Evolutionary conservation across 2,329 filamentous ascomycete genomes (phyloP).

Genomic region (Arthrobotrys pseudoclavata): DNA sequence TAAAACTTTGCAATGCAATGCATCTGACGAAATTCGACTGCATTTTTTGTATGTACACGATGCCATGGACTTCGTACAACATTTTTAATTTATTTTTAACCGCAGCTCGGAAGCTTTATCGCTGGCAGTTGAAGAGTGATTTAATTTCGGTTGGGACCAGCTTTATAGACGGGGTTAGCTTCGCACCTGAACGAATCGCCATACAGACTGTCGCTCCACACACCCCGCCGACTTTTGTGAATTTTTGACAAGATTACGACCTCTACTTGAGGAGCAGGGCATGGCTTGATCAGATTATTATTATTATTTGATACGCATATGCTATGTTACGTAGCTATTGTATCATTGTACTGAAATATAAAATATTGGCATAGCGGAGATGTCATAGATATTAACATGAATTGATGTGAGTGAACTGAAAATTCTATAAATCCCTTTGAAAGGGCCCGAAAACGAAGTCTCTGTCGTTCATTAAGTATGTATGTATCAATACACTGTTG

Average conservation of each 20-base stretch:
- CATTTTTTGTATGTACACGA: slow-evolving; percentile 6
- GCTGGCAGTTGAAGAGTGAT: neutral
- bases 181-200: neutral
- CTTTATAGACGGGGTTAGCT: neutral
- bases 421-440: neutral
- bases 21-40: slow-evolving; percentile 8
- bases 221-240: too few species aligned
- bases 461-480: neutral
- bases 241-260: too few species aligned
- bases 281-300: neutral
- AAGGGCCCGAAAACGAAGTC: neutral
- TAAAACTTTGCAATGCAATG: slow-evolving; percentile 9
- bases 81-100: neutral
- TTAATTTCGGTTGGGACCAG: neutral
- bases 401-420: neutral
- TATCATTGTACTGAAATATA: neutral
- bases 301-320: neutral
- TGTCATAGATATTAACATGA: neutral
- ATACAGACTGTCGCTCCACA: too few species aligned
- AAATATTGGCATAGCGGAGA: slow-evolving; percentile 13
- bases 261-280: neutral
- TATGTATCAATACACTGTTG: slow-evolving; percentile 33
- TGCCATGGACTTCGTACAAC: neutral
- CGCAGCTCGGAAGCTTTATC: neutral
- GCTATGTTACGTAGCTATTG: neutral